A percentile compares a stretch with the other conserved stretches of the same genome.
These are phyloP conservation scores for Pseudophaeomoniella oleicola DNA, from an alignment of 2,329 filamentous ascomycete species.

Conservation along the genomic window DNA sequence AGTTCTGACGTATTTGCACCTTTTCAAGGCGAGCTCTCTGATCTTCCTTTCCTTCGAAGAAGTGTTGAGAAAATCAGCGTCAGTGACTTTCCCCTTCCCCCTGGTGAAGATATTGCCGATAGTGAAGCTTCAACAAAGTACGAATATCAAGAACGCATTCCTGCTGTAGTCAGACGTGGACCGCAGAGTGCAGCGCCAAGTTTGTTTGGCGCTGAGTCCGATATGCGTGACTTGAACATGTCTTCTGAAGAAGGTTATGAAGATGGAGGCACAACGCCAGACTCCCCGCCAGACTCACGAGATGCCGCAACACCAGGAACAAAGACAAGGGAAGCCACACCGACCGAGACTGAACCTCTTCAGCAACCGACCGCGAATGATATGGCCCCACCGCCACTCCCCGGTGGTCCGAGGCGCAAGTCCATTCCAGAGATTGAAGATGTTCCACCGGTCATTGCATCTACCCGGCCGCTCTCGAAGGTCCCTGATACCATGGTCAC, in stretches of 20 bases:
- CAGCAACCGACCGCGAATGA: background rate
- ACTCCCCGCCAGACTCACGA: constrained; percentile 16
- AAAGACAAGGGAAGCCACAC: constrained; percentile 16
- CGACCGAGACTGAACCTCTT: constrained; percentile 9
- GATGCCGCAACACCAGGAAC: constrained; percentile 19
- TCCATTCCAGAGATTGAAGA: background rate
- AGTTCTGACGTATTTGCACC: constrained; percentile 34
- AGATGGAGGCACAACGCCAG: constrained; percentile 16
- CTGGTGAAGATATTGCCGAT: background rate
- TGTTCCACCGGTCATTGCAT: no score
- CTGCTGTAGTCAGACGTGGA: constrained; percentile 4
- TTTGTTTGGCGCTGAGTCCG: constrained; percentile 31
- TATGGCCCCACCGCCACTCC: background rate
- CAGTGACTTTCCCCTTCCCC: constrained; percentile 20
- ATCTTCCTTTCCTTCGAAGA: constrained; percentile 10
- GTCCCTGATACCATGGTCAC: constrained; percentile 19
- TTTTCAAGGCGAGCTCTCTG: constrained; percentile 13
- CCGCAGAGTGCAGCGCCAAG: constrained; percentile 26
- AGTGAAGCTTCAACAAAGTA: background rate
- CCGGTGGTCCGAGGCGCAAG: background rate
- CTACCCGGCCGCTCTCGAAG: background rate
- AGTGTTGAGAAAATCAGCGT: constrained; percentile 19
- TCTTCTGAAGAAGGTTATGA: constrained; percentile 23
- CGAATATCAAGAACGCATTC: background rate
- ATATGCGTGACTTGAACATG: constrained; percentile 33